A percentile compares a stretch with the other conserved stretches of the same genome.
phyloP scores from a whole-genome alignment of 176 grass and related monocot species.

The Triticum turgidum region DNA sequence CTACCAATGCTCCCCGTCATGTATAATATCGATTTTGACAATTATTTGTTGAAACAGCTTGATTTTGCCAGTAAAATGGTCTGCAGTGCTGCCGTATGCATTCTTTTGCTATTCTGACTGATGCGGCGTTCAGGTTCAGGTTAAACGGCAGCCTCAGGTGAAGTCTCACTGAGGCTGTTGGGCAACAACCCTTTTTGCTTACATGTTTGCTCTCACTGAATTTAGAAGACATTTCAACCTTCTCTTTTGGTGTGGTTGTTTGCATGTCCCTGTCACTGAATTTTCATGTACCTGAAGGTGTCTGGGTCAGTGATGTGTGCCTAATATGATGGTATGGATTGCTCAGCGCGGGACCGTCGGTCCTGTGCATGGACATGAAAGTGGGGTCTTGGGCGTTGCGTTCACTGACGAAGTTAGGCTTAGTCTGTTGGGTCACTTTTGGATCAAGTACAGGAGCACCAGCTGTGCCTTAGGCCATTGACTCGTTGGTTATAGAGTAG shows the following conservation, averaged over 20 bases:
- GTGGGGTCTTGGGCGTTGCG: neutral
- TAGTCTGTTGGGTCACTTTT: constrained; percentile 22
- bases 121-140: neutral
- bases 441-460: constrained; percentile 6
- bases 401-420: constrained; percentile 2
- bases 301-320: constrained; percentile 29
- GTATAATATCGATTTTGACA: constrained; percentile 36
- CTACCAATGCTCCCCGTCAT: constrained; percentile 3
- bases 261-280: constrained; percentile 23
- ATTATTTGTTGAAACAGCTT: constrained; percentile 34
- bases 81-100: neutral
- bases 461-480: neutral
- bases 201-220: too few species aligned
- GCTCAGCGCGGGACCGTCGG: constrained; percentile 4
- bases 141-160: neutral
- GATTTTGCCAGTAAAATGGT: neutral
- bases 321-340: constrained; percentile 18
- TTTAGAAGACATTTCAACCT: neutral
- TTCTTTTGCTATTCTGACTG: constrained; percentile 13
- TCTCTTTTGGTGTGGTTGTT: constrained; percentile 34
- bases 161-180: constrained; percentile 11
- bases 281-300: constrained; percentile 1
- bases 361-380: constrained; percentile 3
- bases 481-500: neutral
- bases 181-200: constrained; percentile 21